phyloP scores from a whole-genome alignment of 305 asterid species.

The Ajuga reptans region DNA sequence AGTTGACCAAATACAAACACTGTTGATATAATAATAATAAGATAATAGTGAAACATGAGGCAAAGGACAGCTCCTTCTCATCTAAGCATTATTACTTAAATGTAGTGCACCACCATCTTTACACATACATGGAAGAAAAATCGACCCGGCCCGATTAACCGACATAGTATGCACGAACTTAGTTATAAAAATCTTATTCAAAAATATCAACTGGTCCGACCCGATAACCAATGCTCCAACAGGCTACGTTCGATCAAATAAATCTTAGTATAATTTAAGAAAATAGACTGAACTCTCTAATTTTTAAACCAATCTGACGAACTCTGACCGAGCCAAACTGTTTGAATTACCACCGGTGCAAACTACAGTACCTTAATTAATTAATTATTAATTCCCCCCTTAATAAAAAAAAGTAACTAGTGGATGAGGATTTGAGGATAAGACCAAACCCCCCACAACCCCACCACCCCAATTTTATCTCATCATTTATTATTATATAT shows the following conservation, averaged over 20 bases:
- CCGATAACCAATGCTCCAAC: no score
- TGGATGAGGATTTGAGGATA: slow-evolving; percentile 54
- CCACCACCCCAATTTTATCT: slow-evolving; percentile 20
- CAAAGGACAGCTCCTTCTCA: slow-evolving; percentile 21
- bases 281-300: no score
- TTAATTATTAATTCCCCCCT: neutral
- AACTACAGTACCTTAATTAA: slow-evolving; percentile 15
- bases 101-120: slow-evolving; percentile 4
- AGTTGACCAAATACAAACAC: slow-evolving; percentile 23
- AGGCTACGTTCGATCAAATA: no score
- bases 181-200: no score
- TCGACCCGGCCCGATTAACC: no score
- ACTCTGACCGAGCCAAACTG: no score
- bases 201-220: no score
- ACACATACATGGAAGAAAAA: no score
- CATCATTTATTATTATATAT: slow-evolving; percentile 25
- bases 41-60: slow-evolving; percentile 10
- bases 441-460: slow-evolving; percentile 37
- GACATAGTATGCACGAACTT: no score
- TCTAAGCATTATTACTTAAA: slow-evolving; percentile 18
- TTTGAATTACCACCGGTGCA: neutral
- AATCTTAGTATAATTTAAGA: no score
- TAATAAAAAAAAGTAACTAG: slow-evolving; percentile 24
- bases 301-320: no score
- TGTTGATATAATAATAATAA: neutral